These are phyloP conservation scores for Collybiopsis confluens DNA, from an alignment of 768 basidiomycete genomes.

Conservation along the genomic window DNA sequence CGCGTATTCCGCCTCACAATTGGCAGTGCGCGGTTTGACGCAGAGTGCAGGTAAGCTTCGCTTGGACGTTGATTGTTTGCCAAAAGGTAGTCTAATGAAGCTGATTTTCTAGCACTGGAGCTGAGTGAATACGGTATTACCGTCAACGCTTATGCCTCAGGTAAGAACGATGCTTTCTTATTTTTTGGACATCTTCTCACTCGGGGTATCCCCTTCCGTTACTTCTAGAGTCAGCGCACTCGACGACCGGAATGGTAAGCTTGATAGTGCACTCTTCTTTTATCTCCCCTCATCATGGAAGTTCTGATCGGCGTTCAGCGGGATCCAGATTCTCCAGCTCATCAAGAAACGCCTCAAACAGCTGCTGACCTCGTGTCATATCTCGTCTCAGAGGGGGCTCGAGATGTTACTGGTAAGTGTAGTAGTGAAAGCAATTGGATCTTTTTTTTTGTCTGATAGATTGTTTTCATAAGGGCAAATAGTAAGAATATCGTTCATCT, in stretches of 20 bases:
- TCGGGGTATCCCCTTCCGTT: no score
- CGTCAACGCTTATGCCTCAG: conserved; percentile 13
- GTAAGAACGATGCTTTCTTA: conserved; percentile 5
- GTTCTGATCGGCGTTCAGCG: conserved; percentile 8
- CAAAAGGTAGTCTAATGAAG: no score
- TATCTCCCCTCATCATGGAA: not conserved
- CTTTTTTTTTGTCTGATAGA: no score
- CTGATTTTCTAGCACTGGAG: conserved; percentile 8
- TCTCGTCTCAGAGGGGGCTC: conserved; percentile 25
- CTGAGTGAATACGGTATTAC: conserved; percentile 14
- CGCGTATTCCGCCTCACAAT: conserved; percentile 30
- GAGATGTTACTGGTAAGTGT: conserved; percentile 24
- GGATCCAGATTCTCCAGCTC: conserved; percentile 12
- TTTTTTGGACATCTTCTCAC: no score
- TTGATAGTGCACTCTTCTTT: not conserved
- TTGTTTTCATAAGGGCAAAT: no score
- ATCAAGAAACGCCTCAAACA: conserved; percentile 16
- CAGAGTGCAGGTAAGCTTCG: conserved; percentile 18
- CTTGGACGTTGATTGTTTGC: no score
- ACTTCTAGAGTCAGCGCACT: no score
- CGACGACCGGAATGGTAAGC: no score
- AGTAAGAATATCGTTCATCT: no score
- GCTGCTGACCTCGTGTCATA: conserved; percentile 27
- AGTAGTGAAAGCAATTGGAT: no score
- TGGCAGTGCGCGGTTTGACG: conserved; percentile 32